A percentile compares a stretch with the other conserved stretches of the same genome.
phyloP scores from a whole-genome alignment of 1,284 basidiomycete genomes.

The Polyporus tsugae region DNA sequence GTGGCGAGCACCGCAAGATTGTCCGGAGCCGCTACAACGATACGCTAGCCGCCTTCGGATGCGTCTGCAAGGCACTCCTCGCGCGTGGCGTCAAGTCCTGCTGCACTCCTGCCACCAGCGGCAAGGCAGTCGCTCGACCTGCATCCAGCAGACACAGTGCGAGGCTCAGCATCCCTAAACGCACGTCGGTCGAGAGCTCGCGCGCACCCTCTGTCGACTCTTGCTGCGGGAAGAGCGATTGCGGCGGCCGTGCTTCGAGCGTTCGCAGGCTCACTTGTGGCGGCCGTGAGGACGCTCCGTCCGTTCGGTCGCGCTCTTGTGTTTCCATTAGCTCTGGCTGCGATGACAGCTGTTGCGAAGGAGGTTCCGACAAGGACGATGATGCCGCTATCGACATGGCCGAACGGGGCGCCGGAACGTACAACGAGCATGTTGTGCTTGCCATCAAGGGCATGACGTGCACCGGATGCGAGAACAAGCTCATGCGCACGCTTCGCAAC shows the following conservation, averaged over 20 bases:
- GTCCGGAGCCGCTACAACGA: constrained; percentile 41
- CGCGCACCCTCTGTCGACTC: constrained; percentile 31
- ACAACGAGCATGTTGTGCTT: constrained; percentile 34
- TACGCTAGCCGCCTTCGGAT: constrained; percentile 42
- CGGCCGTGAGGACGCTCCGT: constrained; percentile 22
- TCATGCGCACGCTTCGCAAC: constrained; percentile 36
- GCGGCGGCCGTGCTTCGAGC: constrained; percentile 22
- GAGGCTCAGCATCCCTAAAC: constrained; percentile 21
- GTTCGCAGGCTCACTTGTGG: constrained; percentile 21
- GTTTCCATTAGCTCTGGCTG: constrained; percentile 32
- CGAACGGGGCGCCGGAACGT: constrained; percentile 22
- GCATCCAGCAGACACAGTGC: constrained; percentile 23
- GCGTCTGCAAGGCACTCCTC: constrained; percentile 41
- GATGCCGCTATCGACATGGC: constrained; percentile 26
- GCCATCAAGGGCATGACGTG: constrained; percentile 46
- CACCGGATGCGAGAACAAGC: constrained; percentile 45
- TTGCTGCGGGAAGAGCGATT: constrained; percentile 35
- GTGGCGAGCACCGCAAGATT: constrained; percentile 40
- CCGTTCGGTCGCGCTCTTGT: constrained; percentile 14
- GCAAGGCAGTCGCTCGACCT: constrained; percentile 20
- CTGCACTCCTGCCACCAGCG: constrained; percentile 29
- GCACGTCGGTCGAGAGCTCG: constrained; percentile 23
- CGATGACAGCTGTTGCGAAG: constrained; percentile 28
- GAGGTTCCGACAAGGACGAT: constrained; percentile 19
- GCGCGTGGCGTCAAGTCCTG: constrained; percentile 41